Percentiles rank a stretch among this genome's conserved stretches.
These are phyloP conservation scores for Paramecium bursaria DNA, from an alignment of 73 alveolate species.

Conservation along the genomic window DNA sequence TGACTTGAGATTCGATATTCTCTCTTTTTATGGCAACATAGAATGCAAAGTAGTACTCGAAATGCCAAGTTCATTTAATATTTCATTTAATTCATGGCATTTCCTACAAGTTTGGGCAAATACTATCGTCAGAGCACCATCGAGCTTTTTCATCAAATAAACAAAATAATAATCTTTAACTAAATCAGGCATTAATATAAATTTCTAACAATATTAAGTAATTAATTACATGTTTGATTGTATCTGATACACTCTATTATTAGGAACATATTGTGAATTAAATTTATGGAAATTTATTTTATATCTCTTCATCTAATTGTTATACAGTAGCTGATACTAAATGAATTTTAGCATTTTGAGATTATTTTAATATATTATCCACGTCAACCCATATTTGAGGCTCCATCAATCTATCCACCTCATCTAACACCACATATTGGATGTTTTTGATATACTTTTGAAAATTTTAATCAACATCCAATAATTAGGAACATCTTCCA, in stretches of 20 bases:
- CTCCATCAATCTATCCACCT: conserved; percentile 93
- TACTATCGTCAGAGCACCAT: conserved; percentile 82
- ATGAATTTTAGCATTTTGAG: conserved; percentile 12
- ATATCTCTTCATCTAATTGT: conserved; percentile 66
- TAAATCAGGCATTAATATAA: conserved; percentile 89
- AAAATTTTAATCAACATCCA: conserved; percentile 72
- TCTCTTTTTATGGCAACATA: conserved; percentile 75
- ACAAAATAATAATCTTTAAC: conserved; percentile 90
- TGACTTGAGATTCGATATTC: conserved; percentile 89
- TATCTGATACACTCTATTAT: conserved; percentile 25
- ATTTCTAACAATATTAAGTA: conserved; percentile 75
- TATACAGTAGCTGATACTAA: conserved; percentile 65
- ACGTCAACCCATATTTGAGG: conserved; percentile 63
- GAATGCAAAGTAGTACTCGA: conserved; percentile 70
- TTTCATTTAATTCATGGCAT: conserved; percentile 74
- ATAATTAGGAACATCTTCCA: conserved; percentile 86
- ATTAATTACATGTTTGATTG: conserved; percentile 62
- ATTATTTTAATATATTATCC: neutral
- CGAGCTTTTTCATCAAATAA: conserved; percentile 78
- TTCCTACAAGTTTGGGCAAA: conserved; percentile 86
- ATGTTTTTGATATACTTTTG: conserved; percentile 84
- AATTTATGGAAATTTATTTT: neutral
- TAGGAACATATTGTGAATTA: neutral
- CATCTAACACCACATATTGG: conserved; percentile 94
- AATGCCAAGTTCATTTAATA: conserved; percentile 72